phyloP scores from a whole-genome alignment of 169 alveolate species.

The Babesia bigemina region DNA sequence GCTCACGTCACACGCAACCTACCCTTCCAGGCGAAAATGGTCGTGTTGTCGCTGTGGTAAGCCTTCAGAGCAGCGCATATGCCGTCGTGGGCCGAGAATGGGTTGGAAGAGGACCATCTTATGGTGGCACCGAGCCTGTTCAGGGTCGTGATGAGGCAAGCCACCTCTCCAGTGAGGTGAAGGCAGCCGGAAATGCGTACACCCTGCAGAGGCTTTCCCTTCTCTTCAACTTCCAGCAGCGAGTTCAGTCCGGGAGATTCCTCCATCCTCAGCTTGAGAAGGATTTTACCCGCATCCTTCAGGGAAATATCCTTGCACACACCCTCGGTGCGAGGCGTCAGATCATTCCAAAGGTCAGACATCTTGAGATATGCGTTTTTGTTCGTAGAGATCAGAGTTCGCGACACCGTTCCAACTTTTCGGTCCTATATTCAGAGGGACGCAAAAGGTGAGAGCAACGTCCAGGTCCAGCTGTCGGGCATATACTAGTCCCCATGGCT shows the following conservation, averaged over 20 bases:
- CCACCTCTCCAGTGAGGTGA: constrained; percentile 97
- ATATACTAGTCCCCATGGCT: not conserved
- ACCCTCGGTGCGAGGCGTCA: constrained; percentile 49
- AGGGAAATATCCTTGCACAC: constrained; percentile 54
- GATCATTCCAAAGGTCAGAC: constrained; percentile 62
- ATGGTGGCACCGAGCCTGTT: constrained; percentile 93
- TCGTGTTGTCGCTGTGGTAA: constrained; percentile 85
- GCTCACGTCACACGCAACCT: not conserved
- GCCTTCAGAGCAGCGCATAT: constrained; percentile 95
- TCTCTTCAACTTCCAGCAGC: constrained; percentile 88
- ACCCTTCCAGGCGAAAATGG: constrained; percentile 96
- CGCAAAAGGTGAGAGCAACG: not conserved
- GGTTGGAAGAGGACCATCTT: constrained; percentile 98
- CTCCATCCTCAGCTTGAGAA: constrained; percentile 25
- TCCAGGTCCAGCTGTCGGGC: not conserved
- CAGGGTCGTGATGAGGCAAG: constrained; percentile 83
- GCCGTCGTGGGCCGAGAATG: constrained; percentile 96
- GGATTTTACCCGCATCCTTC: constrained; percentile 40
- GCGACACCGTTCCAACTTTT: no score
- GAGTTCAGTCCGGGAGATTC: constrained; percentile 98
- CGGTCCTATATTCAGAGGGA: not conserved
- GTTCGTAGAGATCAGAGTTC: no score
- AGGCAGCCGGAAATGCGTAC: constrained; percentile 95
- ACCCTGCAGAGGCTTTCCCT: constrained; percentile 89
- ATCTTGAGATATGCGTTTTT: constrained; percentile 7